phyloP scores from a whole-genome alignment of 2,329 filamentous ascomycete genomes.

The Periconia sp. region DNA sequence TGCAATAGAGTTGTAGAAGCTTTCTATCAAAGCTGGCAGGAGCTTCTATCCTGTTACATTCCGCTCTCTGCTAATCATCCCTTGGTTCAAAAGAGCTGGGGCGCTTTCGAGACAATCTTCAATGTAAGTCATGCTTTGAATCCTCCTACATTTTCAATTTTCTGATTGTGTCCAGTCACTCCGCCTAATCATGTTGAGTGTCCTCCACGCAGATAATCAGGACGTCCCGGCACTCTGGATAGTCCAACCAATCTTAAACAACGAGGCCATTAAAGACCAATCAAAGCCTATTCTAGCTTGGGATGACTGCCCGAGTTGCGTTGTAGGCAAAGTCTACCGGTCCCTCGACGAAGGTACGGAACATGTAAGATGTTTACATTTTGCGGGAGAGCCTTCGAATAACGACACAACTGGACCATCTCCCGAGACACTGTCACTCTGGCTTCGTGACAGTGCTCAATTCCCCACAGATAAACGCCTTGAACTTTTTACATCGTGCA shows the following conservation, averaged over 20 bases:
- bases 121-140: neutral
- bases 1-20: neutral
- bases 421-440: neutral
- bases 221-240: no score
- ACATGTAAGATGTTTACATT: neutral
- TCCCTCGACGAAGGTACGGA: neutral
- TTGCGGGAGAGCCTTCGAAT: no score
- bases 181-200: no score
- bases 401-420: no score
- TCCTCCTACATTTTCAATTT: neutral
- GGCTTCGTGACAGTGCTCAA: conserved; percentile 6
- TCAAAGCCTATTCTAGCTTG: conserved; percentile 2
- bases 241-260: neutral
- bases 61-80: conserved; percentile 2
- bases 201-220: no score
- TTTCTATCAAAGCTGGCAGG: neutral
- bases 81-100: conserved; percentile 7
- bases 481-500: conserved; percentile 2
- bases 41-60: conserved; percentile 4
- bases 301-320: conserved; percentile 3
- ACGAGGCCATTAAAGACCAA: neutral
- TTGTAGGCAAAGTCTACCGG: neutral
- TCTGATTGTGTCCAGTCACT: neutral
- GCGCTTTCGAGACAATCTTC: conserved; percentile 5
- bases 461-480: conserved; percentile 3